Percentiles rank a stretch among this genome's conserved stretches.
Evolutionary conservation across 306 rosid species (phyloP).

Genomic region (Gleditsia sinensis): DNA sequence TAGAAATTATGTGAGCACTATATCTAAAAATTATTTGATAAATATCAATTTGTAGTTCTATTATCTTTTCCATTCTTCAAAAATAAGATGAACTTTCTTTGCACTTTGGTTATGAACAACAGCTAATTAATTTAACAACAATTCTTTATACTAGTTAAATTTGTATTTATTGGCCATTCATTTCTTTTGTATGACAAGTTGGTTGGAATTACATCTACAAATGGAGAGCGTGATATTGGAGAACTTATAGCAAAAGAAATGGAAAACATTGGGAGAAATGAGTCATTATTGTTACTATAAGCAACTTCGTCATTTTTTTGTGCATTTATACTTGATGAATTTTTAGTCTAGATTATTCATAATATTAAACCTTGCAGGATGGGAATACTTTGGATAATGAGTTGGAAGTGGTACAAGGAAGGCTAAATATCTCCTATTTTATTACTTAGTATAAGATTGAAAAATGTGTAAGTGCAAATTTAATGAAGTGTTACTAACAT

Average conservation of each 20-base stretch:
- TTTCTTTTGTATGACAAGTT: constrained; percentile 31
- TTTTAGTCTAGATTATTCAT: constrained; percentile 25
- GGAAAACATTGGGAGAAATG: constrained; percentile 99
- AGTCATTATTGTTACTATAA: constrained; percentile 85
- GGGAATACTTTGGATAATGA: constrained; percentile 94
- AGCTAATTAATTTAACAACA: neutral
- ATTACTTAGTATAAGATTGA: constrained; percentile 79
- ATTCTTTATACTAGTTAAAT: neutral
- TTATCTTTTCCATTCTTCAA: neutral
- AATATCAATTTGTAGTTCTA: neutral
- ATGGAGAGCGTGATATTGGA: constrained; percentile 90
- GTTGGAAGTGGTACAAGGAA: constrained; percentile 96
- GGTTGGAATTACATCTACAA: constrained; percentile 97
- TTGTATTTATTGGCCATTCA: constrained; percentile 6
- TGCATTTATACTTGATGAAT: constrained; percentile 2
- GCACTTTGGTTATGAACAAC: too few species aligned
- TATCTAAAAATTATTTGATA: neutral
- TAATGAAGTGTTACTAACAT: constrained; percentile 30
- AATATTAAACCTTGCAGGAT: constrained; percentile 56
- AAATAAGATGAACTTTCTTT: neutral
- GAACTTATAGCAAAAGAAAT: constrained; percentile 91
- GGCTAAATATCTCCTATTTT: constrained; percentile 96
- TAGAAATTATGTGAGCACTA: too few species aligned
- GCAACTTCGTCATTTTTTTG: constrained; percentile 39
- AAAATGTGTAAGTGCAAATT: constrained; percentile 76